Evolutionary conservation across 305 asterid genomes (phyloP).

Genomic region (Lippia alba): DNA sequence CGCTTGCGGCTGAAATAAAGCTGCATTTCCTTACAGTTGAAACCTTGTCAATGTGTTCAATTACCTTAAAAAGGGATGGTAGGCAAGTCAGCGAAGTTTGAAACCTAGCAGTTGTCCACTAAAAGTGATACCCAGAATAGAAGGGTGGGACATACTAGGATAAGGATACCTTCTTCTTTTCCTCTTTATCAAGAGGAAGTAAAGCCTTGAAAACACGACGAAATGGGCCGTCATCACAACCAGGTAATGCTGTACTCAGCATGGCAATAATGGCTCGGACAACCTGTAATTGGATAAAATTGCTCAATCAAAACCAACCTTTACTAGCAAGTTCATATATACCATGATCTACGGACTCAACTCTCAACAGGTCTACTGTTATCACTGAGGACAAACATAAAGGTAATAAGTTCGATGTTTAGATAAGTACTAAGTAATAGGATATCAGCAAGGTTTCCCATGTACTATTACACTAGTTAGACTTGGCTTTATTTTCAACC

Average conservation of each 20-base stretch:
- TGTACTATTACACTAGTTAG: neutral
- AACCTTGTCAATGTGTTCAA: constrained; percentile 87
- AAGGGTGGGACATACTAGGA: constrained; percentile 21
- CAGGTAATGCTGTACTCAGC: constrained; percentile 87
- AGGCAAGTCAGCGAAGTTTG: constrained; percentile 35
- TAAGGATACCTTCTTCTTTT: constrained; percentile 75
- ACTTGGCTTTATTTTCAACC: constrained; percentile 10
- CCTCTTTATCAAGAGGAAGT: constrained; percentile 86
- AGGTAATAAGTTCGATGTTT: neutral
- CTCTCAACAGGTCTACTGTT: constrained; percentile 1
- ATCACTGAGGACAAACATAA: neutral
- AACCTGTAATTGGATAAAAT: constrained; percentile 55
- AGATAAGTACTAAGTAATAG: neutral
- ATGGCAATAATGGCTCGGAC: constrained; percentile 81
- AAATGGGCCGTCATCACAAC: constrained; percentile 78
- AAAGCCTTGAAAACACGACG: constrained; percentile 88
- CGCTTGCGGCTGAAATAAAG: constrained; percentile 86
- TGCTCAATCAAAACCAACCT: constrained; percentile 35
- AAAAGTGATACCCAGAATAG: constrained; percentile 15
- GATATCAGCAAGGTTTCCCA: neutral
- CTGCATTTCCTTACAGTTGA: constrained; percentile 87
- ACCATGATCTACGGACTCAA: constrained; percentile 8
- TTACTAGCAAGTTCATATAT: constrained; percentile 7
- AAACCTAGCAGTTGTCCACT: constrained; percentile 26
- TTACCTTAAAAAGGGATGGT: constrained; percentile 55